Conservation (phyloP, 2,329 filamentous ascomycete species). For the Myriangium duriaei region DNA sequence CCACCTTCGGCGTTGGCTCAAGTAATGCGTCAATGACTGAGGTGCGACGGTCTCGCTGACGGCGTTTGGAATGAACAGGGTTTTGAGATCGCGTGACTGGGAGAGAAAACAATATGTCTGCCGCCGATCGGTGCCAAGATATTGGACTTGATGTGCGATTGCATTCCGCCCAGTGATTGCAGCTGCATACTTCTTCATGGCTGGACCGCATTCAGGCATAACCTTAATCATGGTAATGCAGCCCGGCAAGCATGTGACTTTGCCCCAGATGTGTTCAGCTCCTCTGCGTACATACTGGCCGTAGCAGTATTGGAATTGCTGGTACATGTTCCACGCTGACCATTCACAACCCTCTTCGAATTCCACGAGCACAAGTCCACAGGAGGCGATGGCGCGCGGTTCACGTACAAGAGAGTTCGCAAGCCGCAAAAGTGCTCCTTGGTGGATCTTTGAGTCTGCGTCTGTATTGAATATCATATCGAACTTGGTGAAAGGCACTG, state of each 20-base stretch:
- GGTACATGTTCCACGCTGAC: constrained; percentile 17
- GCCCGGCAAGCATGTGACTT: constrained; percentile 17
- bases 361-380: constrained; percentile 16
- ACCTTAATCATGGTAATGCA: constrained; percentile 18
- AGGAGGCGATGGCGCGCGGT: constrained; percentile 15
- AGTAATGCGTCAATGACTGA: constrained; percentile 24
- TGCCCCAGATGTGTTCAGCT: constrained; percentile 15
- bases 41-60: constrained; percentile 25
- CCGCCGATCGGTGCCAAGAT: constrained; percentile 16
- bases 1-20: constrained; percentile 24
- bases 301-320: constrained; percentile 15
- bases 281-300: constrained; percentile 16
- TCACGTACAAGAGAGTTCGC: constrained; percentile 15
- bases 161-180: constrained; percentile 16
- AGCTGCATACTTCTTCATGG: constrained; percentile 16
- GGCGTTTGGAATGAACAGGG: constrained; percentile 23
- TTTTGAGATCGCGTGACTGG: constrained; percentile 15
- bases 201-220: constrained; percentile 16
- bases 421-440: constrained; percentile 15
- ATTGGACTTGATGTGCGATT: constrained; percentile 17
- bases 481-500: constrained; percentile 12
- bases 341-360: constrained; percentile 16
- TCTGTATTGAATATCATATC: constrained; percentile 18
- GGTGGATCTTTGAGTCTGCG: constrained; percentile 16
- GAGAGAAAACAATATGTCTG: constrained; percentile 17